Percentiles rank a stretch among this genome's conserved stretches.
These are phyloP conservation scores for Psilocybe subaeruginosa DNA, from an alignment of 768 basidiomycete species.

Conservation along the genomic window DNA sequence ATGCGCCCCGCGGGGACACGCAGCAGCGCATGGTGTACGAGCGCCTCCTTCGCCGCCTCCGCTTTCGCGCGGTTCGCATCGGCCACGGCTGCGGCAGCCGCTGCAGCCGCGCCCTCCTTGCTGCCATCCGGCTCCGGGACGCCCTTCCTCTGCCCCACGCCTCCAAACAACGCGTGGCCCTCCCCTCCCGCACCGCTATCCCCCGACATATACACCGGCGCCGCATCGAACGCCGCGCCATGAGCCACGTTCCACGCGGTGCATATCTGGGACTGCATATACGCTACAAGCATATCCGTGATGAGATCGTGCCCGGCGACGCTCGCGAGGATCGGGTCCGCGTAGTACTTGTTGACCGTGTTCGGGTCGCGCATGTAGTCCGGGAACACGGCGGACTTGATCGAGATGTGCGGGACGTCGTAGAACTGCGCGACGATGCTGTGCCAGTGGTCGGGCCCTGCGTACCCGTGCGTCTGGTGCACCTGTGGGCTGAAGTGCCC, in stretches of 20 bases:
- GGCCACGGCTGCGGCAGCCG: slow-evolving; percentile 30
- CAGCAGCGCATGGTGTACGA: slow-evolving; percentile 29
- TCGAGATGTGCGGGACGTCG: slow-evolving; percentile 91
- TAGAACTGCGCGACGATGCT: slow-evolving; percentile 94
- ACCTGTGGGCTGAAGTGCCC: slow-evolving; percentile 93
- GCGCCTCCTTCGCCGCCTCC: slow-evolving; percentile 28
- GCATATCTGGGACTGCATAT: slow-evolving; percentile 91
- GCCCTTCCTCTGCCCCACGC: slow-evolving; percentile 84
- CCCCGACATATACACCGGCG: slow-evolving; percentile 42
- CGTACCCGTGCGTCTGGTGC: slow-evolving; percentile 78
- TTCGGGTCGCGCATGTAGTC: slow-evolving; percentile 78
- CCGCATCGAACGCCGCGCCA: slow-evolving; percentile 66
- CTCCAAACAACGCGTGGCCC: slow-evolving; percentile 77
- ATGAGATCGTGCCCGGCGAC: slow-evolving; percentile 81
- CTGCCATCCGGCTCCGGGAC: slow-evolving; percentile 48
- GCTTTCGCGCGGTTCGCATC: slow-evolving; percentile 28
- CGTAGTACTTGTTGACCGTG: slow-evolving; percentile 70
- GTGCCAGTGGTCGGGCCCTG: slow-evolving; percentile 91
- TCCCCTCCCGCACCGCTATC: slow-evolving; percentile 31
- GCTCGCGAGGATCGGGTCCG: slow-evolving; percentile 84
- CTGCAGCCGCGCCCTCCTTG: slow-evolving; percentile 20
- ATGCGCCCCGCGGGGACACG: slow-evolving; percentile 77
- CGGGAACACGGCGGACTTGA: slow-evolving; percentile 82
- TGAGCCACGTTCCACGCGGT: slow-evolving; percentile 77
- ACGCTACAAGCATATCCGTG: slow-evolving; percentile 89